Base-by-base conservation (phyloP, 306 rosid species). In the Cicer arietinum region DNA sequence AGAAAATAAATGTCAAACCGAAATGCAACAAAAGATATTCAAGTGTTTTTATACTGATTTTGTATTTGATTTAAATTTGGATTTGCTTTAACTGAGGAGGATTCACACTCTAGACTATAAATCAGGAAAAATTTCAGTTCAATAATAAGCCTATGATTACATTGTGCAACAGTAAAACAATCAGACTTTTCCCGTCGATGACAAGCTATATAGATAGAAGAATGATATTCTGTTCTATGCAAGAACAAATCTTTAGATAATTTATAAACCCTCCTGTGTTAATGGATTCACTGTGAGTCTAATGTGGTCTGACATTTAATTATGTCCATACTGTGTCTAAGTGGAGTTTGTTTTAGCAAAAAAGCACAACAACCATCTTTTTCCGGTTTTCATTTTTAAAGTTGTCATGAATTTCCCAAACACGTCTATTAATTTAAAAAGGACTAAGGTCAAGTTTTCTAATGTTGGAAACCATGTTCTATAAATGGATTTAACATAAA, bases 1-100 rank as follows among this genome's bases (percentile, higher is more conserved):
- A 53, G 72, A 48, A 40, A 59, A 50, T 22, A 50, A 64, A 52
- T 30, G 67, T 81, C 83, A 80, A 18, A 30, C 57, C 75, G 14
- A 62, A 77, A 66, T 39, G 30, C 69, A 17, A 53, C 73, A 74
- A 35, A 67, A 12, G 50, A 10, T 35, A 14, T 61, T 40, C 6
- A 18, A 40, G n/a, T 57, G 13, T 25, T 39, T 10, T 25, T 14
- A 20, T 39, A 58, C 16, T 10, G 41, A 61, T 20, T 40, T 61
- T 60, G 44, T 7, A 16, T 35, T 57, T 56, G 39, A 48, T 78
- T 18, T 48, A 43, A 14, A 25, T 56, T 52, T 52, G 1, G 8
- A 48, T 9, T 60, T 71, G 39, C 41, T 22, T 60, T 40, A 18
- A 42, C 44, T 78, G 7, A 30, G 17, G 35, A 20, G 4, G 25